phyloP scores from a whole-genome alignment of 2,329 filamentous ascomycete genomes.

The Colletotrichum brevisporum region DNA sequence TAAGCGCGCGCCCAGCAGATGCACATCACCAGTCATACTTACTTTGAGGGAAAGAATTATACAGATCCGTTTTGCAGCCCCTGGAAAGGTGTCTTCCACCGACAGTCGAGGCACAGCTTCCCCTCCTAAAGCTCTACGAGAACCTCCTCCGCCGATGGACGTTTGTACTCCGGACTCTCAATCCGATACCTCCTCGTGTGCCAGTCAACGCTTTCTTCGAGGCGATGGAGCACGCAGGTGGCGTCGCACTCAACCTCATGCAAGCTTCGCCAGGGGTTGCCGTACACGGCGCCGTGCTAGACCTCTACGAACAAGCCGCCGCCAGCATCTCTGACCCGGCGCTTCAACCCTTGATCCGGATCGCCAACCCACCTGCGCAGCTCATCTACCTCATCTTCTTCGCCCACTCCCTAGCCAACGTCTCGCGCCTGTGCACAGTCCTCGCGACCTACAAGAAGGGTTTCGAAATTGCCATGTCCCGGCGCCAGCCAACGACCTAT shows the following conservation, averaged over 20 bases:
- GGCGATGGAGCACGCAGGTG: slow-evolving; percentile 65
- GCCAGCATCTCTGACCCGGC: slow-evolving; percentile 66
- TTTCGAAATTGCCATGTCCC: slow-evolving; percentile 75
- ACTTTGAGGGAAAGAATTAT: slow-evolving; percentile 60
- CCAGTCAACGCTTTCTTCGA: slow-evolving; percentile 54
- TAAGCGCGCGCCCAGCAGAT: slow-evolving; percentile 46
- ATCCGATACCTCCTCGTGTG: slow-evolving; percentile 52
- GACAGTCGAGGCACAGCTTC: slow-evolving; percentile 64
- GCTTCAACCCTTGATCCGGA: slow-evolving; percentile 69
- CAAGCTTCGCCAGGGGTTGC: slow-evolving; percentile 63
- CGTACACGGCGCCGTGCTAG: slow-evolving; percentile 71
- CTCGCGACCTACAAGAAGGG: slow-evolving; percentile 81
- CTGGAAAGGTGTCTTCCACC: slow-evolving; percentile 58
- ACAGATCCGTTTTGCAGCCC: slow-evolving; percentile 61
- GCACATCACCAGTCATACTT: slow-evolving; percentile 34
- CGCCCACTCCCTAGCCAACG: slow-evolving; percentile 70
- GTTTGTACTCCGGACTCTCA: slow-evolving; percentile 57
- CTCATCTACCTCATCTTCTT: slow-evolving; percentile 82
- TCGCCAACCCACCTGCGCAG: slow-evolving; percentile 76
- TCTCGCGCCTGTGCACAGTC: slow-evolving; percentile 78
- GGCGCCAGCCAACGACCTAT: slow-evolving; percentile 56
- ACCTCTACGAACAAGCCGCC: slow-evolving; percentile 78
- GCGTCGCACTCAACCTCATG: slow-evolving; percentile 71
- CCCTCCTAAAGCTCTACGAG: slow-evolving; percentile 77
- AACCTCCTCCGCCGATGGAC: slow-evolving; percentile 74